Evolutionary conservation across 176 grass and related monocot genomes (phyloP).

Genomic region (Elaeis guineensis): DNA sequence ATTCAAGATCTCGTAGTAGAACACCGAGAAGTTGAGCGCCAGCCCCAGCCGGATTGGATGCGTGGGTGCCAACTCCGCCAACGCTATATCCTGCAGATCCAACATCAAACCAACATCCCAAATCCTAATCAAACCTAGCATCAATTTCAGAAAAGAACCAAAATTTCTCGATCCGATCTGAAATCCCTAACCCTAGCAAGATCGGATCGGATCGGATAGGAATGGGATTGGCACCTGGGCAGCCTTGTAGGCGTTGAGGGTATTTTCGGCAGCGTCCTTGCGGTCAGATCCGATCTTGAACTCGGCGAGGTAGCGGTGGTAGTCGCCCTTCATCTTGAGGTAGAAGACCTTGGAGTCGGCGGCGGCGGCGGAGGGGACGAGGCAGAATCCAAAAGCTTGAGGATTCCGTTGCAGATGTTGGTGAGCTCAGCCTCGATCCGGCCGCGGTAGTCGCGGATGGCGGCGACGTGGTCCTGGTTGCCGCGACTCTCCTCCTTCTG

Average conservation of each 20-base stretch:
- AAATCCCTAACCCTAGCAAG: slow-evolving; percentile 7
- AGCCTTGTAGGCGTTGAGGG: slow-evolving; percentile 70
- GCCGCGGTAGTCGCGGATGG: slow-evolving; percentile 49
- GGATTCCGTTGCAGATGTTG: slow-evolving; percentile 77
- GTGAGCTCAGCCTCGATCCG: slow-evolving; percentile 85
- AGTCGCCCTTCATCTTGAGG: slow-evolving; percentile 99
- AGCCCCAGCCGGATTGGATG: slow-evolving; percentile 92
- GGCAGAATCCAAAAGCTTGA: slow-evolving; percentile 62
- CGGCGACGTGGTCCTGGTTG: slow-evolving; percentile 42
- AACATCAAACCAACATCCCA: slow-evolving; percentile 19
- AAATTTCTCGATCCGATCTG: too few relatives aligned
- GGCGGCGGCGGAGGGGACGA: slow-evolving; percentile 47
- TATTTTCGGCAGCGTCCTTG: slow-evolving; percentile 77
- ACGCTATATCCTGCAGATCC: slow-evolving; percentile 56
- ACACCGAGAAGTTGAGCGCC: slow-evolving; percentile 97
- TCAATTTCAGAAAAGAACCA: too few relatives aligned
- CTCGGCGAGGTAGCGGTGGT: slow-evolving; percentile 93
- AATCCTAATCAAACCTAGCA: too few relatives aligned
- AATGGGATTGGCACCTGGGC: slow-evolving; percentile 42
- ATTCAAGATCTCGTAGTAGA: slow-evolving; percentile 99
- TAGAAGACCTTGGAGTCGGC: slow-evolving; percentile 93
- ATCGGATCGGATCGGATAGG: slow-evolving; percentile 8
- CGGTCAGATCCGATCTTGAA: slow-evolving; percentile 73
- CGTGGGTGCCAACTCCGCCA: slow-evolving; percentile 74
- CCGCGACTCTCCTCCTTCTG: slow-evolving; percentile 91